These are phyloP conservation scores for Monosporozyma unispora DNA, from an alignment of 805 yeast species.

Conservation along the genomic window DNA sequence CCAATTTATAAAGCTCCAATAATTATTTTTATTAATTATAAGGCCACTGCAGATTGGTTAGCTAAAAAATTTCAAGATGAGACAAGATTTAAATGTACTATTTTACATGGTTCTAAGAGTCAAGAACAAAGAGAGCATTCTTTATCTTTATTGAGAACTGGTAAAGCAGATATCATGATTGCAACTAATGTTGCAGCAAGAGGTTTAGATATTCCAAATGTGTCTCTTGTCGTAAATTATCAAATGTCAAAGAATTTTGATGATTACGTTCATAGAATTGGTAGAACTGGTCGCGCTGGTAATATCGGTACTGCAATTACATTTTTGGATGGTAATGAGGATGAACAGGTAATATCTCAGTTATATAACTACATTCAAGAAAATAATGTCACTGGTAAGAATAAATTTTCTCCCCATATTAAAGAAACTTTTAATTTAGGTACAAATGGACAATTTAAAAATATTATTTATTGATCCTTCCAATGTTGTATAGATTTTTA, in stretches of 20 bases:
- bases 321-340: slow-evolving; percentile 53
- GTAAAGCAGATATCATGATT: slow-evolving; percentile 53
- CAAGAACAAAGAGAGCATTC: slow-evolving; percentile 84
- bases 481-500: too few relatives aligned
- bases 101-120: slow-evolving; percentile 78
- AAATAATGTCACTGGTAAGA: slow-evolving; percentile 19
- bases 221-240: slow-evolving; percentile 74
- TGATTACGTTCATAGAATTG: slow-evolving; percentile 85
- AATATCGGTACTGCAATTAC: slow-evolving; percentile 67
- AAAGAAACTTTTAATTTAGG: slow-evolving; percentile 13
- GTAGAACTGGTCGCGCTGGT: slow-evolving; percentile 96
- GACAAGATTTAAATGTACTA: slow-evolving; percentile 42
- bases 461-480: not conserved
- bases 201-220: slow-evolving; percentile 87
- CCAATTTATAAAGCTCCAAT: slow-evolving; percentile 43
- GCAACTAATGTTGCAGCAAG: slow-evolving; percentile 96
- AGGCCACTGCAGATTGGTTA: slow-evolving; percentile 61
- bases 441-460: slow-evolving; percentile 8
- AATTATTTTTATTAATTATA: slow-evolving; percentile 75
- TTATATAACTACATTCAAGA: slow-evolving; percentile 19
- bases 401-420: slow-evolving; percentile 7
- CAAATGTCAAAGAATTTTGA: slow-evolving; percentile 75
- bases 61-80: slow-evolving; percentile 40
- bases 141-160: slow-evolving; percentile 46
- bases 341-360: slow-evolving; percentile 40